Evolutionary conservation across 2,329 filamentous ascomycete genomes (phyloP), one percentile per base, ranked within the genome.

Genomic region (Keithomyces neogunnii): DNA sequence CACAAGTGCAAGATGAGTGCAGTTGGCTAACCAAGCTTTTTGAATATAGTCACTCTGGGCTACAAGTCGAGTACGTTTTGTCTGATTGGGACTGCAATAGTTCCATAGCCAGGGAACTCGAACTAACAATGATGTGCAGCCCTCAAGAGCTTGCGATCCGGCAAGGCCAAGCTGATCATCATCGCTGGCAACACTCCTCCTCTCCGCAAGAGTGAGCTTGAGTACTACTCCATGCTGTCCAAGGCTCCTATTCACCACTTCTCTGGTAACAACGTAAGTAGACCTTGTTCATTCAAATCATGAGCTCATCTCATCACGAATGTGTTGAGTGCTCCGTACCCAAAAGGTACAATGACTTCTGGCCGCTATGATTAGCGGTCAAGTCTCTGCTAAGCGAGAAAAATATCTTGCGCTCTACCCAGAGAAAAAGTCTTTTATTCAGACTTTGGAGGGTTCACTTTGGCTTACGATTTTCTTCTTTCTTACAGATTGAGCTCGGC

Each of bases 131-230:
- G 19, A 19, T 19, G 19, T 19, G 19, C 19, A 19, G 19, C 66
- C 51, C 81, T 93, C 70, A 95, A 97, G 87, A 80, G 80, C 63
- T 87, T 97, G 65, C 88, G 92, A 68, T 87, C 85, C 63, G 91
- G 92, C 75, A 97, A 96, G 86, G 93, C 93, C 74, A 97, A 97
- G 88, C 85, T 96, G 63, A 89, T 97, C 73, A 90, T 95, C 77
- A 95, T 95, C 55, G 68, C 70, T 64, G 90, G 88, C 77, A 97
- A 99, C 83, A 96, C 91, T 63, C 91, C 92, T 70, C 93, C 93
- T 74, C 88, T 99, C 67, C 86, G 92, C 75, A 99, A 97, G 86
- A 89, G 84, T 68, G 92, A 97, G 82, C 84, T 96, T 59, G 92
- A 96, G 80, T 96, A 89, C 79, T 90, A 91, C 80, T 82, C 82